Evolutionary conservation across 2,329 filamentous ascomycete species (phyloP), one percentile per base, ranked within the genome.

Genomic region (Salinomyces thailandicus): DNA sequence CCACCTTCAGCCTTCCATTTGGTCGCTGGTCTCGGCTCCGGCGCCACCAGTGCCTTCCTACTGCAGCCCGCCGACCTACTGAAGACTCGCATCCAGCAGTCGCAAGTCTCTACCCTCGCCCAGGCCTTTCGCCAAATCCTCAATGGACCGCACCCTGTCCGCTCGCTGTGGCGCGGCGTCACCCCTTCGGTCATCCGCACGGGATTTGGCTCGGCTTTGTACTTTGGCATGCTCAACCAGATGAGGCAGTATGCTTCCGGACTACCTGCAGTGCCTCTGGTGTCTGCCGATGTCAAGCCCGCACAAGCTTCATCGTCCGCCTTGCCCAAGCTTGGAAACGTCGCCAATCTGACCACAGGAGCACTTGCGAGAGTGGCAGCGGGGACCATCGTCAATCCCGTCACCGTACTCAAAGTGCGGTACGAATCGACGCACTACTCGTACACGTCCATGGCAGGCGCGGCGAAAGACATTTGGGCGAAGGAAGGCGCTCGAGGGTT

Each of bases 1-100:
- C n/a, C n/a, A n/a, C n/a, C n/a, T n/a, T n/a, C 51, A 83, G 79
- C 75, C 48, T 86, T 85, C 59, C 91, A 96, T 65, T 93, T 96
- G 61, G 63, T 80, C 48, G 89, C 87, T 45, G 91, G 91, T 45
- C 75, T 96, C 38, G 76, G 77, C 53, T 95, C 87, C 5, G 91
- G 91, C 52, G 72, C 93, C 34, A 75, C 85, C 46, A 91, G 86
- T 35, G 87, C 91, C 37, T 78, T 93, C 41, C 77, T 96, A 37
- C 75, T 98, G 12, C 91, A 98, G 62, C 91, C 91, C 17, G 82
- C 91, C 53, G 91, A 98, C 63, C 79, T 98, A 3, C 77, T 98
- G 58, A 98, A 98, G 63, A 98, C 91, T 18, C 81, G 91, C 31
- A 79, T 96, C 27, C 91, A 98, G 59, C 91, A 96, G 61, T 85